Evolutionary conservation across 176 grass and related monocot genomes (phyloP), one percentile per base, ranked within the genome.

Genomic region (Thinopyrum elongatum): DNA sequence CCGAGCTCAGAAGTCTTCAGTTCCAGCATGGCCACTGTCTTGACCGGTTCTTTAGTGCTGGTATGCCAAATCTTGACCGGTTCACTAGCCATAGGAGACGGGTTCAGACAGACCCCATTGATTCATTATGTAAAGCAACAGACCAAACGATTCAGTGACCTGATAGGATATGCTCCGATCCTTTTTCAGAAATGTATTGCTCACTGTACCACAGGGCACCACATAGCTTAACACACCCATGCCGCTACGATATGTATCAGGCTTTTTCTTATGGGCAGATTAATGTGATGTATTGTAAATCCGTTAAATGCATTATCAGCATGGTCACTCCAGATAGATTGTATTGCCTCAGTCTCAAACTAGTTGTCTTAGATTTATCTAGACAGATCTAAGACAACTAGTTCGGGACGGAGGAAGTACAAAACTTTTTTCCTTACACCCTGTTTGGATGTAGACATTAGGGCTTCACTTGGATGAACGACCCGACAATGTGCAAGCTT

Each of bases 111-210:
- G 38, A 64, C 44, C 23, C 9, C 6, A 31, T 36, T 57, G 30
- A 85, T 85, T 65, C 26, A 60, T 68, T 41, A 58, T 46, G 66
- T 76, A 46, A 21, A 65, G 38, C 61, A 81, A 80, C 31, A 29
- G 7, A 82, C 65, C 3, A 25, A 36, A 78, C 12, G 3, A 30
- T 39, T 72, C 38, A 57, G 36, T 41, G 72, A 70, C 30, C 42
- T 73, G 82, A 49, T 78, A 13, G 0, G 29, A 26, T 79, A 27
- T 16, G 67, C 13, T 82, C 38, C 26, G 42, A 34, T n/a, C 60
- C 47, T 27, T 58, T 71, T 71, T 80, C 31, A 74, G 57, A 51
- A 51, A 27, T 38, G 39, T 10, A 51, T 69, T 76, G 27, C 38
- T 81, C 36, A 77, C 29, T 81, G 28, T 82, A 77, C 15, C 49